These are phyloP conservation scores for Exophiala oligosperma DNA, from an alignment of 2,329 filamentous ascomycete genomes.

Conservation along the genomic window DNA sequence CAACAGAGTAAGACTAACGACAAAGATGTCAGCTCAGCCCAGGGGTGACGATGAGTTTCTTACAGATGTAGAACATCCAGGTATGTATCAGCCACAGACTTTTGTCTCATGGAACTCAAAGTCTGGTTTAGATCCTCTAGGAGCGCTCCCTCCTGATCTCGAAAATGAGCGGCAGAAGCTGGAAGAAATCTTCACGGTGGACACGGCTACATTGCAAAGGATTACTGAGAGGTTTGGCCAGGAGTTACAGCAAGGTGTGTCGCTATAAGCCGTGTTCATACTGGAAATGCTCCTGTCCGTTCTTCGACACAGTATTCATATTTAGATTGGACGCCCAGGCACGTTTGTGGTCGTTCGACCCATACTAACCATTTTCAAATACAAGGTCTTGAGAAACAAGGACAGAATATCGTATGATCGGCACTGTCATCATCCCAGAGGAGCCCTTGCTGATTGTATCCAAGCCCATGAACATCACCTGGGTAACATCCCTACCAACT, in stretches of 20 bases:
- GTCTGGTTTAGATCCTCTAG: neutral
- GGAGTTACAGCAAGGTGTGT: conserved; percentile 75
- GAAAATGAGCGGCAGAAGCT: conserved; percentile 71
- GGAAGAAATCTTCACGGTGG: conserved; percentile 75
- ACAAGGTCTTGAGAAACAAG: conserved; percentile 2
- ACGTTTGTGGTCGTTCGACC: neutral
- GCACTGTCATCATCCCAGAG: neutral
- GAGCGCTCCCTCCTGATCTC: conserved; percentile 66
- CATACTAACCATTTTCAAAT: neutral
- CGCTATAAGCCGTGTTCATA: neutral
- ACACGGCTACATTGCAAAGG: conserved; percentile 71
- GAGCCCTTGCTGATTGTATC: neutral
- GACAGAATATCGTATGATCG: conserved; percentile 7
- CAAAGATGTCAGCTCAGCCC: too few species aligned
- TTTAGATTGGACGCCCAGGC: neutral
- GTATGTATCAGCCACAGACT: too few species aligned
- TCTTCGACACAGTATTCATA: too few species aligned
- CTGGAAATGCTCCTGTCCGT: too few species aligned
- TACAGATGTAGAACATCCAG: neutral
- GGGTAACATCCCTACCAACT: conserved; percentile 87
- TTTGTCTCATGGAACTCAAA: neutral
- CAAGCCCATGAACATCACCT: conserved; percentile 95
- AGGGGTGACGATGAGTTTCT: too few species aligned
- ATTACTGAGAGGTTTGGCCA: conserved; percentile 83
- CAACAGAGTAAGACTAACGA: too few species aligned